Conservation (phyloP, 129 eudicot genomes). For the Mikania micrantha region DNA sequence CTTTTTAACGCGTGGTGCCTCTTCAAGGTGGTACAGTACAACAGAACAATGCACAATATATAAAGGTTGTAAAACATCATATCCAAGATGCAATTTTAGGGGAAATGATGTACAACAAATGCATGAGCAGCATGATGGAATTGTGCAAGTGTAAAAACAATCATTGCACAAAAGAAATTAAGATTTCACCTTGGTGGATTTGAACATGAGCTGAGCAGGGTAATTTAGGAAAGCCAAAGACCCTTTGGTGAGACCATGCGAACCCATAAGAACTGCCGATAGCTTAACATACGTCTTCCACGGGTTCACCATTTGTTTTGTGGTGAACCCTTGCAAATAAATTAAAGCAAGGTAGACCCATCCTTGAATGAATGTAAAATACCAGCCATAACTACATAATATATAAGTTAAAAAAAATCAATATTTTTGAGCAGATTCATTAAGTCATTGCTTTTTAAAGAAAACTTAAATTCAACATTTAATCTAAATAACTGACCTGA, state of each 20-base stretch:
- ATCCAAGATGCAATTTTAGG: neutral
- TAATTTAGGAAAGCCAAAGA: constrained; percentile 82
- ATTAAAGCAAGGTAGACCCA: constrained; percentile 72
- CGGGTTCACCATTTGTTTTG: constrained; percentile 94
- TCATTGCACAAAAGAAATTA: neutral
- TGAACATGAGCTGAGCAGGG: constrained; percentile 93
- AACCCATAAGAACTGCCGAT: constrained; percentile 92
- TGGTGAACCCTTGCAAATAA: constrained; percentile 77
- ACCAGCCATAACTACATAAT: constrained; percentile 74
- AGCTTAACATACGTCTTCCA: constrained; percentile 90
- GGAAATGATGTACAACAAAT: neutral
- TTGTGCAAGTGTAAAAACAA: neutral
- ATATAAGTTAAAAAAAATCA: neutral
- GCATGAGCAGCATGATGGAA: neutral
- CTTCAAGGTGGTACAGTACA: neutral
- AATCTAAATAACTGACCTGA: constrained; percentile 46
- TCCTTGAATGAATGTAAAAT: constrained; percentile 85
- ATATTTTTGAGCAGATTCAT: constrained; percentile 3
- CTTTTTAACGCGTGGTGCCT: neutral
- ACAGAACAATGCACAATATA: neutral
- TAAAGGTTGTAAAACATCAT: neutral
- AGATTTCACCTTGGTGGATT: constrained; percentile 76
- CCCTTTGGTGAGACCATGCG: constrained; percentile 94
- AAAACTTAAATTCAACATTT: neutral
- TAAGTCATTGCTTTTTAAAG: neutral